Conservation (phyloP, 2,329 filamentous ascomycete species). For the Lachnellula suecica region DNA sequence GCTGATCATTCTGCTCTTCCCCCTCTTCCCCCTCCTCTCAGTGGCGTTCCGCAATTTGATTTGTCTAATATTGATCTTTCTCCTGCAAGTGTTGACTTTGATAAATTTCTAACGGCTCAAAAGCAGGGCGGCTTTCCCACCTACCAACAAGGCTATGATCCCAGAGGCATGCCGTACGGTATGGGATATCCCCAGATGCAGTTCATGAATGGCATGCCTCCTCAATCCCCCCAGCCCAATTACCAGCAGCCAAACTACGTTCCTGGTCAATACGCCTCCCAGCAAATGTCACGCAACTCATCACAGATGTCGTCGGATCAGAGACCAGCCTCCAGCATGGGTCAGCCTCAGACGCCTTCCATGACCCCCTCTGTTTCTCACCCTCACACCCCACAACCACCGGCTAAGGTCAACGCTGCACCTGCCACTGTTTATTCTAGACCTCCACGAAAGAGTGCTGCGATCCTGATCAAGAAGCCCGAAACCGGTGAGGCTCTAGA, state of each 20-base stretch:
- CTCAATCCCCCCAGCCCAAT: conserved; percentile 44
- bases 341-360: conserved; percentile 33
- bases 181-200: conserved; percentile 45
- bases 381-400: conserved; percentile 60
- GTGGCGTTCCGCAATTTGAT: conserved; percentile 27
- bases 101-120: conserved; percentile 57
- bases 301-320: conserved; percentile 70
- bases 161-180: conserved; percentile 39
- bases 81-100: conserved; percentile 69
- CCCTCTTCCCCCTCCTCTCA: conserved; percentile 29
- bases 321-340: conserved; percentile 46
- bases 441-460: conserved; percentile 59
- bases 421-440: conserved; percentile 34
- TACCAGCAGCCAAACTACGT: conserved; percentile 44
- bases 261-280: conserved; percentile 39
- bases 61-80: conserved; percentile 55
- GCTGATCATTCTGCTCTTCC: conserved; percentile 19
- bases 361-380: conserved; percentile 36
- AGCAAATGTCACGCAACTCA: conserved; percentile 78
- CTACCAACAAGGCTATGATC: conserved; percentile 52
- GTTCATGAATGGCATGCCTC: conserved; percentile 47
- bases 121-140: conserved; percentile 59
- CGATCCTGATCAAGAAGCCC: conserved; percentile 81
- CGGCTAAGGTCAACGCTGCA: conserved; percentile 45
- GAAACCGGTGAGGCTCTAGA: conserved; percentile 78